phyloP scores from a whole-genome alignment of 2,329 filamentous ascomycete species.

The Xylariales sp. region DNA sequence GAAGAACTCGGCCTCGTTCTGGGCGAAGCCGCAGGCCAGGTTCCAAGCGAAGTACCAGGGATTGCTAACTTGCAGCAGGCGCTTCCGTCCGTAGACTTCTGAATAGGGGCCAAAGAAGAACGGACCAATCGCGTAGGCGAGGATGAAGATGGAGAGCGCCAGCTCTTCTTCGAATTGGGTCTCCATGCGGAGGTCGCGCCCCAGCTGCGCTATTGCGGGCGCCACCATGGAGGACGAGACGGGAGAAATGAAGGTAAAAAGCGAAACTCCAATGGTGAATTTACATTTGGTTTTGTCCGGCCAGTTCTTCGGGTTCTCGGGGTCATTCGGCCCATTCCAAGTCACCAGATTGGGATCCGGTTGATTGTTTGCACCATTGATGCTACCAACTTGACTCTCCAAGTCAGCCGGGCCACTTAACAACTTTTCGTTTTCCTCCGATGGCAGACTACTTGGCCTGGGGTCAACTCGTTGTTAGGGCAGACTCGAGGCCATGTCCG shows the following conservation, averaged over 20 bases:
- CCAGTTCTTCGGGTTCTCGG: no score
- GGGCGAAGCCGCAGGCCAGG: constrained; percentile 44
- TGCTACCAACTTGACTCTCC: no score
- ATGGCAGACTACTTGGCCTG: no score
- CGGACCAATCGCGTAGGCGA: constrained; percentile 41
- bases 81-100: constrained; percentile 32
- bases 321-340: no score
- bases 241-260: constrained; percentile 50
- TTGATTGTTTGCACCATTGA: no score
- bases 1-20: constrained; percentile 38
- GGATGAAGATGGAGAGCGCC: constrained; percentile 41
- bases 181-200: constrained; percentile 38
- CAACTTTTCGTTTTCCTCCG: no score
- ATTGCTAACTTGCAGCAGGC: constrained; percentile 42
- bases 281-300: no score
- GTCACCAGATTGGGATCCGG: no score
- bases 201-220: constrained; percentile 39
- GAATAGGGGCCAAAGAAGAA: constrained; percentile 34
- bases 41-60: constrained; percentile 46
- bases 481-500: no score
- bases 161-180: constrained; percentile 34
- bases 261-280: no score
- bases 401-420: no score
- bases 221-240: constrained; percentile 49
- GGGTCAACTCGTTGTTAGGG: no score